These are phyloP conservation scores for Cyclospora cayetanensis DNA, from an alignment of 169 alveolate genomes.

Conservation along the genomic window DNA sequence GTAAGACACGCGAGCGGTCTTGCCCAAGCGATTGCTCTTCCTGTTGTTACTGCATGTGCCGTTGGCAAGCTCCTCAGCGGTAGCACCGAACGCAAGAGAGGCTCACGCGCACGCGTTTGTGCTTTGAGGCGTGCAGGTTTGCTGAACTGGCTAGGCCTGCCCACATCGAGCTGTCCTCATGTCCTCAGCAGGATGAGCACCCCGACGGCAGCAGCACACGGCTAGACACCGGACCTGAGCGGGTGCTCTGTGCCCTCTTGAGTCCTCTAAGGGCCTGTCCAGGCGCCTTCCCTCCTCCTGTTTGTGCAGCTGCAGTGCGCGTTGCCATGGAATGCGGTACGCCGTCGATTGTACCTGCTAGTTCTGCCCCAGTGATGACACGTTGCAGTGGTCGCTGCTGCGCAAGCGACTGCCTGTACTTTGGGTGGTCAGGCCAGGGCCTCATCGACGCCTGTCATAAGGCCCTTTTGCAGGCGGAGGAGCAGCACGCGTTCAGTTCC, in stretches of 20 bases:
- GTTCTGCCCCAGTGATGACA: not conserved
- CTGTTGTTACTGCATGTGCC: not conserved
- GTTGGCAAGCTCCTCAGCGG: not conserved
- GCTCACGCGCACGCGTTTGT: too few relatives aligned
- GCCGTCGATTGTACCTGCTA: not conserved
- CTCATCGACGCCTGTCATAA: too few relatives aligned
- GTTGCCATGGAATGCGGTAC: not conserved
- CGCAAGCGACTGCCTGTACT: not conserved
- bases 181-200: not conserved
- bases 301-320: conserved; percentile 31
- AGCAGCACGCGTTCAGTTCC: too few relatives aligned
- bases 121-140: not conserved
- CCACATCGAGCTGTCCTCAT: not conserved
- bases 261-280: not conserved
- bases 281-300: not conserved
- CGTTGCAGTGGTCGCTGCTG: not conserved
- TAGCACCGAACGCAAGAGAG: too few relatives aligned
- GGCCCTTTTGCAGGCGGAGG: too few relatives aligned
- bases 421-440: not conserved
- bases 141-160: not conserved
- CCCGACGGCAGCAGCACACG: not conserved
- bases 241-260: not conserved
- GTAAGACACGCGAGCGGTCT: not conserved
- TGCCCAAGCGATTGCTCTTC: not conserved
- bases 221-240: not conserved